Base-by-base conservation (phyloP, 305 asterid genomes). In the Fraxinus sp. region DNA sequence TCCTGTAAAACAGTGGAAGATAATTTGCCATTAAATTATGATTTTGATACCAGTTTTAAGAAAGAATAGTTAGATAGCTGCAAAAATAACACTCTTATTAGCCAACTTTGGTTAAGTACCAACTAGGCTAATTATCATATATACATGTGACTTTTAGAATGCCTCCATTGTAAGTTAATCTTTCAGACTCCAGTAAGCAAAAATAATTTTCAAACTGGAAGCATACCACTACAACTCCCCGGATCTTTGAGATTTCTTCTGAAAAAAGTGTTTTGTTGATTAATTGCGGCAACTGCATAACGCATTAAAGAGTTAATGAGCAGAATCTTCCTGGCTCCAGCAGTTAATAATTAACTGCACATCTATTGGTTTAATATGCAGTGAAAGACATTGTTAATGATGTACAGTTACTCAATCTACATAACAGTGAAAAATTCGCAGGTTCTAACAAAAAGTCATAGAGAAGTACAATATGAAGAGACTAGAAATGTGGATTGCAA, bases 281-380 rank as follows among this genome's bases (percentile, higher is more conserved):
- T 86, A 96, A 87, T 86, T 90, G 96, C 30, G 99, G 98, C 86
- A 96, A 83, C 99, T 96, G 97, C 91, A 91, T 85, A 83, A 85
- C 77, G 5, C 77, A 77, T 37, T 75, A 10, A 81, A 62, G 74
- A 59, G 78, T 71, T 79, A 71, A 79, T 84, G 84, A 81, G 84
- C 68, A 62, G 52, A 33, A 82, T 49, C 77, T 75, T 81, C 82
- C 62, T 37, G 41, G 41, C 20, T 75, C 77, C 35, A 68, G 73
- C 82, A 75, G 32, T 62, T 78, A n/a, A 78, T 16, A n/a, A 75
- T 79, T 32, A 8, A 57, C 55, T 35, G 79, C 73, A 49, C 18
- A 78, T 81, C 20, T 8, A 64, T 68, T 55, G 62, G 37, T 26
- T 80, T 46, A 72, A 5, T 71, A 74, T 41, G 77, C 62, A 84